Base-by-base conservation (phyloP, 768 basidiomycete genomes). In the Erythrobasidium yunnanense region DNA sequence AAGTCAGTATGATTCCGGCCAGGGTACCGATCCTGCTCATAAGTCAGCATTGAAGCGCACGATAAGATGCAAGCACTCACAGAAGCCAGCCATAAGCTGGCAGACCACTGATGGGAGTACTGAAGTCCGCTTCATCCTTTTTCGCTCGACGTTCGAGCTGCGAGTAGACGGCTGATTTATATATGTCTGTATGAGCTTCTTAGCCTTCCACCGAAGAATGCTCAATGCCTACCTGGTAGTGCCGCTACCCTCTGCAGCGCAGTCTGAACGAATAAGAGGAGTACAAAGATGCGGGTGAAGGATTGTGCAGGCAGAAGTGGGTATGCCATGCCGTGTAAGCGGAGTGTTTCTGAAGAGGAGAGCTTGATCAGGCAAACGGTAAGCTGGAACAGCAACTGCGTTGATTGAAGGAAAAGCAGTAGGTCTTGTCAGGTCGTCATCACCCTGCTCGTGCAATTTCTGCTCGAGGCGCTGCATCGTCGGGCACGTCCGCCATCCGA, bases 61-160 rank as follows among this genome's bases (percentile, higher is more conserved):
- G n/a, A 42, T n/a, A 42, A 42, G 38, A n/a, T 42, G 38, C 38
- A 11, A 42, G 38, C 11, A 42, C 38, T 22, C 25, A 47, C 8
- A 63, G 5, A 22, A 47, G 27, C 60, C 60, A 63, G 2, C 47
- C 60, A 13, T 33, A 63, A 29, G 33, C 60, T 27, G 60, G 60
- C 46, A 63, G 32, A 6, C 60, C 60, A 34, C 22, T 29, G 11
- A 51, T 33, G 18, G 7, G 18, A 29, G 20, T 51, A 35, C 47
- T 63, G 11, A 23, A 30, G 33, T 27, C 30, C n/a, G 7, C 6
- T 23, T 4, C 47, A 7, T 52, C 60, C 13, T 63, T 47, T 32
- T 63, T 63, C 3, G 23, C 60, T 32, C 60, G 45, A 4, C 15
- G n/a, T 20, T 18, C 47, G 11, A 63, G 49, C 30, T 58, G 35